Evolutionary conservation across 345 rosid genomes (phyloP), one percentile per base, ranked within the genome.

Genomic region (Combretum micranthum): DNA sequence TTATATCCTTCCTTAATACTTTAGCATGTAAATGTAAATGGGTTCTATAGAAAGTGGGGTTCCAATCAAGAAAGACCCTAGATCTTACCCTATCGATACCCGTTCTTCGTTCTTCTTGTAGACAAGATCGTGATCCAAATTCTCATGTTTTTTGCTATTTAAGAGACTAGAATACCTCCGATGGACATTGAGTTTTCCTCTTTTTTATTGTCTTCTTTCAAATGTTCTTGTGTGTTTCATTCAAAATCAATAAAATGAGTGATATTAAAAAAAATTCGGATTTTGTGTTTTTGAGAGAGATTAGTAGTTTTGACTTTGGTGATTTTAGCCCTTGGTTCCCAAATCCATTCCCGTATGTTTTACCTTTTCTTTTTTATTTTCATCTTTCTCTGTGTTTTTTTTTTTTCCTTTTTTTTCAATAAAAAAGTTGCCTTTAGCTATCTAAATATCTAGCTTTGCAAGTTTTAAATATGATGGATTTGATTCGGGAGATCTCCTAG

Each of bases 61-160:
- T 66, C 76, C 89, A 37, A 59, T 61, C 68, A 86, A 79, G 80
- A 78, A 85, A 48, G 84, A 75, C 47, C 61, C n/a, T n/a, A n/a
- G n/a, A n/a, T n/a, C n/a, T n/a, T n/a, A n/a, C n/a, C n/a, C 32
- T 66, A 55, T 21, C 66, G 50, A 16, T 62, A 50, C 47, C 17
- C 58, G 9, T 32, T 32, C 39, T 32, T 47, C 83, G 77, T 13
- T 72, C 79, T 20, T 57, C 75, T 0, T 65, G 72, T 54, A 62
- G 75, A 67, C 83, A 59, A 75, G 89, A 59, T 75, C 73, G 68
- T 80, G 94, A 80, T 89, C 96, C 73, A 86, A 81, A 65, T 76
- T 86, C 57, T 76, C 91, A 11, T 88, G 88, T 55, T 79, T 86
- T 78, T 54, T 85, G 67, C 76, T 79, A 23, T 69, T 77, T 73